These are phyloP conservation scores for Catharanthus roseus DNA, from an alignment of 257 asterid species.

Conservation along the genomic window DNA sequence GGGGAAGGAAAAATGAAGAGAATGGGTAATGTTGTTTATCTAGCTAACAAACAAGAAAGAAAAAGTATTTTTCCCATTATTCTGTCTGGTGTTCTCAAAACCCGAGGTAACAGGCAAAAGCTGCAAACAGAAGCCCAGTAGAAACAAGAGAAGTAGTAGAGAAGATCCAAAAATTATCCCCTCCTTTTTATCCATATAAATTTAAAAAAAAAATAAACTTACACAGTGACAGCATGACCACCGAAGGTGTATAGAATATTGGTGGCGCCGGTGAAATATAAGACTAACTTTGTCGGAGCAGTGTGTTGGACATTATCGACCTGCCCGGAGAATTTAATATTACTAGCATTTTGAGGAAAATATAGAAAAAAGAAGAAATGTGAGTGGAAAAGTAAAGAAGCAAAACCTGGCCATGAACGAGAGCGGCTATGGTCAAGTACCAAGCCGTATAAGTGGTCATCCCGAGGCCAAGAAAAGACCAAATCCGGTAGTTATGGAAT, in stretches of 20 bases:
- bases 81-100: constrained; percentile 34
- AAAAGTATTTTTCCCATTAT: constrained; percentile 26
- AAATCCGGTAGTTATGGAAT: constrained; percentile 86
- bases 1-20: constrained; percentile 6
- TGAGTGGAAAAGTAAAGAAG: neutral
- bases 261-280: constrained; percentile 97
- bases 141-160: constrained; percentile 27
- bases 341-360: neutral
- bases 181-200: constrained; percentile 1
- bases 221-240: constrained; percentile 99
- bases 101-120: constrained; percentile 72
- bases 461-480: constrained; percentile 96
- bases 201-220: constrained; percentile 22
- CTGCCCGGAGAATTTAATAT: constrained; percentile 25
- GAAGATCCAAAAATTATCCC: constrained; percentile 2
- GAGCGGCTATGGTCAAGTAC: constrained; percentile 73
- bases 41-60: constrained; percentile 18
- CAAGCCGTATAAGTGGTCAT: constrained; percentile 98
- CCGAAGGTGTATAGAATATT: constrained; percentile 92
- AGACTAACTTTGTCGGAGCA: constrained; percentile 63
- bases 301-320: constrained; percentile 67
- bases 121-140: constrained; percentile 55
- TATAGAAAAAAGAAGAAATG: neutral
- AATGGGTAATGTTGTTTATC: constrained; percentile 11
- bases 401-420: constrained; percentile 80